Percentiles rank a stretch among this genome's conserved stretches.
These are phyloP conservation scores for Hirsutella thompsonii DNA, from an alignment of 2,329 filamentous ascomycete species.

Conservation along the genomic window DNA sequence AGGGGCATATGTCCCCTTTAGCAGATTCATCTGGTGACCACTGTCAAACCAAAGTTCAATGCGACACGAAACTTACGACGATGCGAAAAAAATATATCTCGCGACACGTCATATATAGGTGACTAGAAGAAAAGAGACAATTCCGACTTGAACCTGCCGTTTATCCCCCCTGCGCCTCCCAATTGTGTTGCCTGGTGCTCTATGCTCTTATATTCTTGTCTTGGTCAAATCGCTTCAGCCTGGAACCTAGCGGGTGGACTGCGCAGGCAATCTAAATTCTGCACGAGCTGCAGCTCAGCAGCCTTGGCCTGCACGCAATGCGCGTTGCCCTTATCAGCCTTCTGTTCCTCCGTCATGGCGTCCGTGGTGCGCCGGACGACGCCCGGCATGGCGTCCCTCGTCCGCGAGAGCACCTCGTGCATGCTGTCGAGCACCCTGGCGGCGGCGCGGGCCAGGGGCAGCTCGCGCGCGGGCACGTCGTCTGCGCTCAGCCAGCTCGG, in stretches of 20 bases:
- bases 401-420: slow-evolving; percentile 67
- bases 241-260: slow-evolving; percentile 52
- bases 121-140: too few species aligned
- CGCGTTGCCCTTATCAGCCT: slow-evolving; percentile 38
- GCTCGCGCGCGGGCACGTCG: slow-evolving; percentile 49
- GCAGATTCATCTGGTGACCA: too few species aligned
- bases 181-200: too few species aligned
- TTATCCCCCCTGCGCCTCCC: too few species aligned
- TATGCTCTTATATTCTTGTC: neutral
- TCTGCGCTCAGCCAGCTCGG: slow-evolving; percentile 69
- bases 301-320: slow-evolving; percentile 67
- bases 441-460: slow-evolving; percentile 72
- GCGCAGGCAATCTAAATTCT: slow-evolving; percentile 57
- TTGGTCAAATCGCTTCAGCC: slow-evolving; percentile 34
- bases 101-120: too few species aligned
- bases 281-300: slow-evolving; percentile 75
- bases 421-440: slow-evolving; percentile 87
- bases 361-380: slow-evolving; percentile 31
- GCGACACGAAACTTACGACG: too few species aligned
- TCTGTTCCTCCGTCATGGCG: slow-evolving; percentile 28
- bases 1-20: too few species aligned
- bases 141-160: too few species aligned
- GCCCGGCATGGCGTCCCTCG: slow-evolving; percentile 48
- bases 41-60: too few species aligned
- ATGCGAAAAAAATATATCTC: too few species aligned